Conservation (phyloP, 1,139 yeast species). For the Kodamaea alishanica region DNA sequence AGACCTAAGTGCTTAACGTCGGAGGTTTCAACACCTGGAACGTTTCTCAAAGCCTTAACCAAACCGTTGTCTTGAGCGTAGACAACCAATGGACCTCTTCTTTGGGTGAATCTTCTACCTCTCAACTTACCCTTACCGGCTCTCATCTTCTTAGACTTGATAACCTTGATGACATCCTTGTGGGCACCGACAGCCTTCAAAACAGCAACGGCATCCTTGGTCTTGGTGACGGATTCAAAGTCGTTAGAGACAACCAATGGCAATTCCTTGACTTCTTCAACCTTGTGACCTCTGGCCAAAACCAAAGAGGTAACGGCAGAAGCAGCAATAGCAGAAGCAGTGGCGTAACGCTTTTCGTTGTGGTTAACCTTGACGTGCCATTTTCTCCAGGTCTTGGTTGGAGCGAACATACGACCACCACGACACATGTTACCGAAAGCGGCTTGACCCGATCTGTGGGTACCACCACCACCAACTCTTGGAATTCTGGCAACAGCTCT, state of each 20-base stretch:
- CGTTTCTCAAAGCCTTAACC: constrained; percentile 98
- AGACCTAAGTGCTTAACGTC: constrained; percentile 90
- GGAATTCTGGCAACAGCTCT: constrained; percentile 99
- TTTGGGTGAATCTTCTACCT: constrained; percentile 99
- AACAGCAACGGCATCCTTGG: constrained; percentile 98
- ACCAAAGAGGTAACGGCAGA: constrained; percentile 98
- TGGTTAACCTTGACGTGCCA: constrained; percentile 99
- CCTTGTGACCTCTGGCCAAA: constrained; percentile 99
- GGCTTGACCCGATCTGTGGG: constrained; percentile 99
- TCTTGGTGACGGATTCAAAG: constrained; percentile 88
- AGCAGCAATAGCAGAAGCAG: constrained; percentile 99
- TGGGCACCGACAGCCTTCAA: constrained; percentile 99
- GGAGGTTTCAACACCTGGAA: constrained; percentile 99
- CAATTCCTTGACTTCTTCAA: constrained; percentile 96
- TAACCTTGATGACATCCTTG: constrained; percentile 96
- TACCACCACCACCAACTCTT: constrained; percentile 99
- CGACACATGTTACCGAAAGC: constrained; percentile 99
- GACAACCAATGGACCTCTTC: constrained; percentile 99
- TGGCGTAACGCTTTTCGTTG: constrained; percentile 99
- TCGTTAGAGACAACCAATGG: constrained; percentile 97
- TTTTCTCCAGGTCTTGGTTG: constrained; percentile 99
- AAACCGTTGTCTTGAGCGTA: constrained; percentile 97
- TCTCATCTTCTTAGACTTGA: constrained; percentile 98
- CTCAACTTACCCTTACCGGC: constrained; percentile 99
- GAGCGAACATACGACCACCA: constrained; percentile 99